phyloP scores from a whole-genome alignment of 352 stramenopile genomes.

The Phytophthora citrophthora region DNA sequence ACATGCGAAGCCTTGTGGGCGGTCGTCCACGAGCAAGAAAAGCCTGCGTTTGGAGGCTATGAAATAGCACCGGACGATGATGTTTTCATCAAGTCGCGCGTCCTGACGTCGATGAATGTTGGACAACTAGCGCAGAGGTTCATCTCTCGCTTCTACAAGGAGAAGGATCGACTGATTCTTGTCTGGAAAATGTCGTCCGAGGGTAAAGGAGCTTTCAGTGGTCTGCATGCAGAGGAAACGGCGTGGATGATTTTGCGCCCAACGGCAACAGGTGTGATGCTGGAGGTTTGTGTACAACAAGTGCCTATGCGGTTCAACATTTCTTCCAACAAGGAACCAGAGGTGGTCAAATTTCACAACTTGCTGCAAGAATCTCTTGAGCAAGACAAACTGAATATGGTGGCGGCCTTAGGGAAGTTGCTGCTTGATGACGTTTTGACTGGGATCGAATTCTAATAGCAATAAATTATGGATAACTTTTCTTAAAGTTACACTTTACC shows the following conservation, averaged over 20 bases:
- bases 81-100: conserved; percentile 34
- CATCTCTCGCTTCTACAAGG: conserved; percentile 46
- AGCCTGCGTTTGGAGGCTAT: background rate
- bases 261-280: conserved; percentile 11
- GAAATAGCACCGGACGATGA: conserved; percentile 20
- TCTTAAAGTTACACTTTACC: too few relatives aligned
- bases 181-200: conserved; percentile 57
- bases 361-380: conserved; percentile 15
- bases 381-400: conserved; percentile 19
- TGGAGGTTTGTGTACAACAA: conserved; percentile 43
- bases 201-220: conserved; percentile 29
- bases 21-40: conserved; percentile 5
- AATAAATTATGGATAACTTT: too few relatives aligned
- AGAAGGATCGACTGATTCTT: conserved; percentile 46
- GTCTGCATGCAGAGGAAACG: conserved; percentile 34
- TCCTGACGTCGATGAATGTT: conserved; percentile 7
- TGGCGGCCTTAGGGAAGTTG: conserved; percentile 12
- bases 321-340: conserved; percentile 3
- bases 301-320: conserved; percentile 24
- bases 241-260: conserved; percentile 22
- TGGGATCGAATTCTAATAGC: conserved; percentile 17
- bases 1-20: conserved; percentile 16
- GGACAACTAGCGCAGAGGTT: conserved; percentile 9
- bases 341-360: conserved; percentile 26
- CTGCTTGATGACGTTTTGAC: conserved; percentile 22